Conservation (phyloP, 2,329 filamentous ascomycete species). For the Neofusicoccum cordaticola region DNA sequence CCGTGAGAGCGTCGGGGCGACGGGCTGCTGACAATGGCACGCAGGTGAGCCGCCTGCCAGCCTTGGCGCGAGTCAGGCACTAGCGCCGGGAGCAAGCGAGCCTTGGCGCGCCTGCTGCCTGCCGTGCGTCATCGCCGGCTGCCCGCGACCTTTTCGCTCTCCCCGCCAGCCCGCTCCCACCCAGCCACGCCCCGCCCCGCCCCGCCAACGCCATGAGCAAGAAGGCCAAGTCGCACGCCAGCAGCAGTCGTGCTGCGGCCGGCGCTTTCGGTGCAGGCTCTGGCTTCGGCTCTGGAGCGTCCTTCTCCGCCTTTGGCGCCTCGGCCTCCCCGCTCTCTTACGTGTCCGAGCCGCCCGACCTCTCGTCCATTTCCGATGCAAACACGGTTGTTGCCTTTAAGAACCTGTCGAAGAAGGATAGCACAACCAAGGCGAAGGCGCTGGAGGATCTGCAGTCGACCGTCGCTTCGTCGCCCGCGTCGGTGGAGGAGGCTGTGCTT, state of each 20-base stretch:
- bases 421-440: slow-evolving; percentile 85
- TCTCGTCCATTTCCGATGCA: slow-evolving; percentile 72
- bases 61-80: slow-evolving; percentile 6
- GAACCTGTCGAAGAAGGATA: slow-evolving; percentile 88
- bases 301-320: slow-evolving; percentile 41
- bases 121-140: neutral
- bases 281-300: slow-evolving; percentile 40
- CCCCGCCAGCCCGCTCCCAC: neutral
- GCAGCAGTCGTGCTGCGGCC: slow-evolving; percentile 58
- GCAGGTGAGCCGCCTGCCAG: slow-evolving; percentile 8
- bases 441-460: slow-evolving; percentile 77
- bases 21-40: slow-evolving; percentile 11
- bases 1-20: neutral
- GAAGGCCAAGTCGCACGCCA: slow-evolving; percentile 62
- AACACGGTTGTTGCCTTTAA: slow-evolving; percentile 89
- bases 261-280: slow-evolving; percentile 36
- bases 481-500: slow-evolving; percentile 76
- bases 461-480: slow-evolving; percentile 58
- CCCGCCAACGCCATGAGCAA: slow-evolving; percentile 54
- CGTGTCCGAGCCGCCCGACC: slow-evolving; percentile 78
- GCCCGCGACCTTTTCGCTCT: slow-evolving; percentile 10
- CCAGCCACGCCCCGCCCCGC: neutral
- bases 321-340: slow-evolving; percentile 72
- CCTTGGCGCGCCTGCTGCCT: slow-evolving; percentile 3
- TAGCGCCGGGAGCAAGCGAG: slow-evolving; percentile 13